Base-by-base conservation (phyloP, 495 filamentous ascomycete species). In the Cercophora sp. region DNA sequence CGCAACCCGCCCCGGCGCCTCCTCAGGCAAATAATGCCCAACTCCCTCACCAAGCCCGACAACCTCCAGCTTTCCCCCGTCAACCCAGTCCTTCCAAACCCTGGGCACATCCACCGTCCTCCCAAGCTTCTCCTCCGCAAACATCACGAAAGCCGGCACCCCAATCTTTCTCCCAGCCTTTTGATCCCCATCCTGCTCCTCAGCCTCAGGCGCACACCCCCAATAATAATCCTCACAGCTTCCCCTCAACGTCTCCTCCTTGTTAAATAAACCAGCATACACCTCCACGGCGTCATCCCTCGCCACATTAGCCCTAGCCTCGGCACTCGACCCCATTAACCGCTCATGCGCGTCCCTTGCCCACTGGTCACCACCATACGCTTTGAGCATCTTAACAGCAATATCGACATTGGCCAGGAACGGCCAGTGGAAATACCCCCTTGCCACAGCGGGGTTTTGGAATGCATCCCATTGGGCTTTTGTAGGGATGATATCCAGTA, bases 21-120 rank as follows among this genome's bases (percentile, higher is more conserved):
- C 76, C 60, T 80, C 78, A 5, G 73, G 69, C 18, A 76, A 37
- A 59, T 73, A 81, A 69, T 82, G 78, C 8, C 79, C 78, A 26
- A 67, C 65, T 1, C 69, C 74, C 48, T 71, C 61, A 8, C 55
- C 67, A 35, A 79, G 43, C 5, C 54, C 65, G 13, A 55, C 46
- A 9, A 48, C 48, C 51, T 50, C 52, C 47, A 73, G 58, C 32
- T 54, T 35, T 35, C 44, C 51, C 16, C 67, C 60, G 23, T 65
- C 52, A 13, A 73, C 55, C 77, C 75, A 82, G 24, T 72, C 64
- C 47, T 54, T 64, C 79, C 79, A 82, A 13, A 70, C 64, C 13
- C 53, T 61, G 26, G 54, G 55, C 2, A 81, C 63, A 63, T 82
- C 68, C 51, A 68, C 69, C 57, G 60, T 50, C 20, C 43, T 52